Evolutionary conservation across 805 yeast species (phyloP), one percentile per base, ranked within the genome.

Genomic region (Blastobotrys robertii): DNA sequence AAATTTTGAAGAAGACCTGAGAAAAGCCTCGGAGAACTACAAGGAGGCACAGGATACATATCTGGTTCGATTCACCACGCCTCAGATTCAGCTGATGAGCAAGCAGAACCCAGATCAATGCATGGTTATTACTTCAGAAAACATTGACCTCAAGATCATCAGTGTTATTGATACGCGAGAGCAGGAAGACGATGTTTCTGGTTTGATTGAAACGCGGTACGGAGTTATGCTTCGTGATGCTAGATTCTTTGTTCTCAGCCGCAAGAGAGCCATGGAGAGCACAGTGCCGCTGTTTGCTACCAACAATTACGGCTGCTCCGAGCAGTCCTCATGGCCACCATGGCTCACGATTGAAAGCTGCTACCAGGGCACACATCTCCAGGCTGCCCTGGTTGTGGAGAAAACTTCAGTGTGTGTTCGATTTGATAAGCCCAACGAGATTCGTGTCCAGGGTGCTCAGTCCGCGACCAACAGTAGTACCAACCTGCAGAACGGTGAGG

Each of bases 271-370:
- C 33, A 54, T 60, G 14, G 53, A 60, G 22, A 58, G 68, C 15
- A 66, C 69, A 4, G 68, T 68, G 40, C 53, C 70, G 8, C 66
- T 69, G 29, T 70, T 73, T 51, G 70, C 73, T 35, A 61, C 65
- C 9, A 60, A 63, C 9, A 64, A 73, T 2, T 87, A 85, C 61
- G 92, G 95, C 1, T 73, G 83, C 2, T 59, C 54, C 7, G 54
- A 62, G 11, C 32, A 48, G 4, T 44, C 62, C 3, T 65, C 65
- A 13, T 88, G 96, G 97, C 96, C 96, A 2, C 94, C 95, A 0
- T 88, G 95, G 86, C 59, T 87, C 30, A 86, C 88, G 1, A 58
- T 76, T 38, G 94, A 85, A 53, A 66, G 79, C 15, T 76, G 84
- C 48, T 72, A 76, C 48, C 77, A 78, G 40, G 67, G 74, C 13